phyloP scores from a whole-genome alignment of 768 basidiomycete species.

The Kockovaella imperatae region DNA sequence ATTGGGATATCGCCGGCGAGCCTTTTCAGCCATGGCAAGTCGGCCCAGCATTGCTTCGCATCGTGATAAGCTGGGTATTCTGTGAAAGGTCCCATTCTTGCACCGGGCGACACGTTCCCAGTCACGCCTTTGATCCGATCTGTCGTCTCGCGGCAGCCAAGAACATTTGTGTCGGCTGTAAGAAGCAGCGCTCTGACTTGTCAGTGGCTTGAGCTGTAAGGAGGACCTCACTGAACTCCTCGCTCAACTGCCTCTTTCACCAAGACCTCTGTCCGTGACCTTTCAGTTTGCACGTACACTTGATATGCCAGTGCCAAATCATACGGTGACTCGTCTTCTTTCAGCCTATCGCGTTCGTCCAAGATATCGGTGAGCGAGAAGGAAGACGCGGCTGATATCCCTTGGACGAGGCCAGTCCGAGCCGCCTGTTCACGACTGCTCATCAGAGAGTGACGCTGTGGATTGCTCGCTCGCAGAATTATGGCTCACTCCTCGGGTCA shows the following conservation, averaged over 20 bases:
- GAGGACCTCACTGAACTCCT: conserved; percentile 51
- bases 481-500: conserved; percentile 35
- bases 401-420: conserved; percentile 41
- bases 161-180: conserved; percentile 76
- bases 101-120: conserved; percentile 30
- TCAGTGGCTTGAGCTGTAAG: not conserved
- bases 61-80: conserved; percentile 32
- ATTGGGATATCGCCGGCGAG: conserved; percentile 47
- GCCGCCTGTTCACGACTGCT: conserved; percentile 33
- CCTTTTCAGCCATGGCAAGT: conserved; percentile 35
- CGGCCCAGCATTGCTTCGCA: conserved; percentile 40
- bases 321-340: conserved; percentile 27
- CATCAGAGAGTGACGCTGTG: not conserved
- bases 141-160: conserved; percentile 22
- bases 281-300: conserved; percentile 68
- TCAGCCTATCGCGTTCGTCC: conserved; percentile 37
- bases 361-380: conserved; percentile 44
- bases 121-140: conserved; percentile 37
- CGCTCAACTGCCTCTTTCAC: conserved; percentile 64
- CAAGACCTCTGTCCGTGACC: conserved; percentile 58
- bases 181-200: conserved; percentile 66
- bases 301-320: conserved; percentile 44
- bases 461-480: not conserved
- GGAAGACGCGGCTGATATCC: conserved; percentile 41
- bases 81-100: conserved; percentile 31